Percentiles rank a stretch among this genome's conserved stretches.
Conservation (phyloP, 2,329 filamentous ascomycete species). For the Fusarium tupiense region DNA sequence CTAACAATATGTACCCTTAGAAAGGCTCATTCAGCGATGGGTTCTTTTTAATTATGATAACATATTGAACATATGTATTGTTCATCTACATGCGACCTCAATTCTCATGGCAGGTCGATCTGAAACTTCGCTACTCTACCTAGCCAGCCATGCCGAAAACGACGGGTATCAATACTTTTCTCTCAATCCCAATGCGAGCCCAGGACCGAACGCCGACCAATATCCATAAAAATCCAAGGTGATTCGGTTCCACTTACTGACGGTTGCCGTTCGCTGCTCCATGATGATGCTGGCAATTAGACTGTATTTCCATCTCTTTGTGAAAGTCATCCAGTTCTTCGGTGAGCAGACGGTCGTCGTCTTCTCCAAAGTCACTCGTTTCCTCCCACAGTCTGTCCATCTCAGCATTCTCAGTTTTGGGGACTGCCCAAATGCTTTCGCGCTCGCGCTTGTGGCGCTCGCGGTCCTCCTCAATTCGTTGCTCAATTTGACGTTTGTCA, state of each 20-base stretch:
- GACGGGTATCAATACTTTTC: conserved; percentile 46
- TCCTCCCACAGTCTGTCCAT: conserved; percentile 87
- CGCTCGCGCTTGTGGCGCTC: conserved; percentile 92
- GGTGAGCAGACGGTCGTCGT: conserved; percentile 79
- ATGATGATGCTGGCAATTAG: conserved; percentile 52
- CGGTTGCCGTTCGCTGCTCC: conserved; percentile 45
- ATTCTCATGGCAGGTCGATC: background rate
- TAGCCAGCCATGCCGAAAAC: conserved; percentile 20
- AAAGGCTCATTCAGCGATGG: conserved; percentile 25
- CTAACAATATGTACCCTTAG: conserved; percentile 43
- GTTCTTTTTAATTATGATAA: conserved; percentile 31
- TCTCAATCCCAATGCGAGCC: conserved; percentile 21
- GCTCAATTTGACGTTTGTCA: conserved; percentile 91
- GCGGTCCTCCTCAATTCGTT: conserved; percentile 95
- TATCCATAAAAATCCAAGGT: background rate
- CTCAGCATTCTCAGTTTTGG: conserved; percentile 70
- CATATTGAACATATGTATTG: conserved; percentile 10
- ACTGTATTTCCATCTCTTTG: conserved; percentile 53
- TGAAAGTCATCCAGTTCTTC: conserved; percentile 73
- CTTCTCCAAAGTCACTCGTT: conserved; percentile 84
- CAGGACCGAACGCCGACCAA: conserved; percentile 45
- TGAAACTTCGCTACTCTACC: background rate
- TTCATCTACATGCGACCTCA: background rate
- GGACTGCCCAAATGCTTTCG: conserved; percentile 93
- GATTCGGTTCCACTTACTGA: conserved; percentile 27